Evolutionary conservation across 495 filamentous ascomycete genomes (phyloP), one percentile per base, ranked within the genome.

Genomic region (Parachaetomium inaequale): DNA sequence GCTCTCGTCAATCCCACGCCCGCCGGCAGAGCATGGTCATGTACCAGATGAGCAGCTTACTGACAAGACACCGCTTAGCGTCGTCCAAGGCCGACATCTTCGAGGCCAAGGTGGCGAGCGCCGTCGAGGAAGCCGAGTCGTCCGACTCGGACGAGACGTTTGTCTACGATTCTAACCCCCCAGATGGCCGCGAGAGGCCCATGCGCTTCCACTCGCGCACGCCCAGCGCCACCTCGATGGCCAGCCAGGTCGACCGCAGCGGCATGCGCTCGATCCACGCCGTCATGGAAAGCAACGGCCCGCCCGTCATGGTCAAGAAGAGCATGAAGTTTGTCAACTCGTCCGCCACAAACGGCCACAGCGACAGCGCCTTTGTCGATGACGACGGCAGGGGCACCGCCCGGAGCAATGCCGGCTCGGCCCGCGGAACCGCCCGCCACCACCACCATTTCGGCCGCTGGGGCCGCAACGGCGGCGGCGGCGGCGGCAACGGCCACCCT

Each of bases 261-360:
- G 84, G 81, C 55, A 80, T 88, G 66, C 77, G 86, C 45, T 80
- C 79, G 21, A 74, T 85, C 65, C 83, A 86, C 59, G 65, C 76
- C 58, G 79, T 84, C 50, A 74, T 90, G 59, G 84, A 92, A 53
- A 85, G 82, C 70, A 79, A 81, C 19, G 78, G 82, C n/a, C 87
- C 87, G 56, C 85, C 81, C 50, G 81, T 92, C 19, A 82, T 84
- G 7, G 85, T 88, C 62, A 96, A 96, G 78, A 90, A 90, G 73
- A 96, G 89, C 75, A 98, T 98, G 94, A 98, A 98, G 68, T 98
- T 98, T 68, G 88, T 90, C n/a, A 95, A 90, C 74, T 90, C 89
- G 60, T 86, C 87, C 40, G 89, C 85, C 61, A 80, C 75, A 65
- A 82, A 76, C 63, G 83, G 77, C 58, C 79, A 82, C 42, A 55